Evolutionary conservation across 2,329 filamentous ascomycete species (phyloP), one percentile per base, ranked within the genome.

Genomic region (Geosmithia flava): DNA sequence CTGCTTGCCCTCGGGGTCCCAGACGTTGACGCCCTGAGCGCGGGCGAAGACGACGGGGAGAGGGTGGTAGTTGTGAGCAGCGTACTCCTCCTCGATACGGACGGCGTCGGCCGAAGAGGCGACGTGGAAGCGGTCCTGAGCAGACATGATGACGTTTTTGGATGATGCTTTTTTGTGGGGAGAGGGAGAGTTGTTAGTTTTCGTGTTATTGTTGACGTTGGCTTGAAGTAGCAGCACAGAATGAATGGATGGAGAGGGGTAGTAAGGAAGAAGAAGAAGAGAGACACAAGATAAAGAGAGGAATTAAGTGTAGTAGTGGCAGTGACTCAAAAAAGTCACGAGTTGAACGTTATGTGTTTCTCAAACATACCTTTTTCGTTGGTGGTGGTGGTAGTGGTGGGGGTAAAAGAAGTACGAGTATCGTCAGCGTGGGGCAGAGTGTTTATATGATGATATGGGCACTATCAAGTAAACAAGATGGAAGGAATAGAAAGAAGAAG

Each of bases 1-100:
- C 66, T 95, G 83, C 58, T 83, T 86, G 61, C 87, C 89, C 72
- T 98, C 93, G 17, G 93, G 93, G 62, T 98, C 93, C 91, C 93
- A 98, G 50, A 97, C 93, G 52, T 85, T 83, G 61, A 85, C 84
- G 45, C 91, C 93, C 58, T 83, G 78, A 42, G 89, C 93, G 54
- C 81, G 80, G 49, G 91, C 76, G 67, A 97, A 96, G 62, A 95
- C 93, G 51, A 98, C 83, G 41, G 93, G 93, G 2, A 98, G 79
- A 16, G 93, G 93, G 68, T 97, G 90, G 75, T 98, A 98, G 75
- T 98, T 98, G 79, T 98, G 93, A 45, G 93, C 93, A 46, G 93
- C 93, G 66, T 80, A 91, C 62, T 86, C 74, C 60, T 87, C 75
- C 71, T 98, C 93, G 47, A 81, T 71, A 47, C 81, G 70, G 64